phyloP scores from a whole-genome alignment of 2,329 filamentous ascomycete species.

The Fusarium decemcellulare region DNA sequence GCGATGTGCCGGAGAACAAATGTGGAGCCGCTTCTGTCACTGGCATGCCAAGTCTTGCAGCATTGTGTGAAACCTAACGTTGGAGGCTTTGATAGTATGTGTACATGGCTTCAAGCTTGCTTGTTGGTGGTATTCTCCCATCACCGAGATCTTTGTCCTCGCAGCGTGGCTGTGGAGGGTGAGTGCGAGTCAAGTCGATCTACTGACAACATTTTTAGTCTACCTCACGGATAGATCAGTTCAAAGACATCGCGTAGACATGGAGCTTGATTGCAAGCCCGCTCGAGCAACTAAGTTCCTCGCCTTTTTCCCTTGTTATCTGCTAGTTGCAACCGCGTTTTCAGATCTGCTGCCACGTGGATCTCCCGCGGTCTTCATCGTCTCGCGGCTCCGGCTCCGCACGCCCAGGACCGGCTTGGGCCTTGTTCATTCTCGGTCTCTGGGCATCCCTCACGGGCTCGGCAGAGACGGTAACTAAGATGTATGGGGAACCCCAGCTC shows the following conservation, averaged over 20 bases:
- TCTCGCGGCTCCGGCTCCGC: conserved; percentile 1
- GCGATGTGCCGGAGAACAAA: neutral
- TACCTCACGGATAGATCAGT: neutral
- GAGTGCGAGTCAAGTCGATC: conserved; percentile 9
- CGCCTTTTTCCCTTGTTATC: neutral
- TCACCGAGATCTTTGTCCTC: neutral
- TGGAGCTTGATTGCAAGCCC: neutral
- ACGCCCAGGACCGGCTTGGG: neutral
- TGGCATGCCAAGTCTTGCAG: neutral
- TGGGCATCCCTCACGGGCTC: neutral
- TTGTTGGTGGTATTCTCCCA: neutral
- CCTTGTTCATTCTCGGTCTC: neutral
- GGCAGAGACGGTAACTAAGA: neutral
- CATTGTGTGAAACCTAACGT: neutral
- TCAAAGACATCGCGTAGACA: neutral
- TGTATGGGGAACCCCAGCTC: conserved; percentile 15
- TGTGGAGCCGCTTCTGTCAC: conserved; percentile 6
- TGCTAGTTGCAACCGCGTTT: neutral
- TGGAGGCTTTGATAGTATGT: neutral
- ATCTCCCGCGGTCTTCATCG: neutral
- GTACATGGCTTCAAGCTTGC: neutral
- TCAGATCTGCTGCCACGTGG: neutral
- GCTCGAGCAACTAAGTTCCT: neutral
- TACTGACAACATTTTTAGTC: conserved; percentile 7
- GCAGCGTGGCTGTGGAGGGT: neutral